Percentiles rank a stretch among this genome's conserved stretches.
Evolutionary conservation across 2,329 filamentous ascomycete species (phyloP).

Genomic region (Pestalotiopsis sp.): DNA sequence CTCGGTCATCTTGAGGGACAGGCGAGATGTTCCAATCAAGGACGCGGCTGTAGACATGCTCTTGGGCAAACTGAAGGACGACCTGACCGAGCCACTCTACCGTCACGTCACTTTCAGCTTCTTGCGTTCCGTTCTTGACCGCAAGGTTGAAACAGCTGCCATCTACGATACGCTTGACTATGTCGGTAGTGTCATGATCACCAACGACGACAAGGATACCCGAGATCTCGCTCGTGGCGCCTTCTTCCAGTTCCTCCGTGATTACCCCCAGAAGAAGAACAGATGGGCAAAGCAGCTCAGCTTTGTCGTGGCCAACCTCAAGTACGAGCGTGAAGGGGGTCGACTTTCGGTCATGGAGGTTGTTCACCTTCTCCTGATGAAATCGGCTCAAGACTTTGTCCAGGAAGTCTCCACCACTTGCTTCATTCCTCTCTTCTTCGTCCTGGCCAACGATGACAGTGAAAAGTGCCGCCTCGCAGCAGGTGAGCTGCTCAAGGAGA

Average conservation of each 20-base stretch:
- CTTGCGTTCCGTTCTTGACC: conserved; percentile 80
- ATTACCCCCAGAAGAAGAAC: conserved; percentile 90
- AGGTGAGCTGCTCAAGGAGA: conserved; percentile 75
- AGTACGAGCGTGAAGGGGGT: conserved; percentile 87
- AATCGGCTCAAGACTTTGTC: conserved; percentile 79
- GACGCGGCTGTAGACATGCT: conserved; percentile 83
- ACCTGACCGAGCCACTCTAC: conserved; percentile 89
- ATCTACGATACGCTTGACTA: conserved; percentile 93
- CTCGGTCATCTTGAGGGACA: conserved; percentile 81
- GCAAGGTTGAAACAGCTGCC: conserved; percentile 81
- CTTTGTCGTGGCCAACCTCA: conserved; percentile 88
- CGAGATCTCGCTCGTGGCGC: conserved; percentile 85
- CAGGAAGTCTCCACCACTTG: conserved; percentile 81
- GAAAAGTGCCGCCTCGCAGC: conserved; percentile 84
- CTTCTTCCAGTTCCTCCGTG: conserved; percentile 91
- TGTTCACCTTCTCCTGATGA: conserved; percentile 81
- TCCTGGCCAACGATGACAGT: conserved; percentile 86
- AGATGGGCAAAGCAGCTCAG: conserved; percentile 87
- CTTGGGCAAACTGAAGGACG: conserved; percentile 79
- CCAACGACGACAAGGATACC: conserved; percentile 87
- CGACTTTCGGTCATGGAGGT: conserved; percentile 93
- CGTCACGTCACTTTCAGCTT: conserved; percentile 96
- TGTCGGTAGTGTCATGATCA: conserved; percentile 91
- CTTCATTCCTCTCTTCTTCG: conserved; percentile 84
- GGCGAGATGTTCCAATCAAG: conserved; percentile 74